A percentile compares a stretch with the other conserved stretches of the same genome.
phyloP scores from a whole-genome alignment of 2,329 filamentous ascomycete species.

The Fusarium sp. region DNA sequence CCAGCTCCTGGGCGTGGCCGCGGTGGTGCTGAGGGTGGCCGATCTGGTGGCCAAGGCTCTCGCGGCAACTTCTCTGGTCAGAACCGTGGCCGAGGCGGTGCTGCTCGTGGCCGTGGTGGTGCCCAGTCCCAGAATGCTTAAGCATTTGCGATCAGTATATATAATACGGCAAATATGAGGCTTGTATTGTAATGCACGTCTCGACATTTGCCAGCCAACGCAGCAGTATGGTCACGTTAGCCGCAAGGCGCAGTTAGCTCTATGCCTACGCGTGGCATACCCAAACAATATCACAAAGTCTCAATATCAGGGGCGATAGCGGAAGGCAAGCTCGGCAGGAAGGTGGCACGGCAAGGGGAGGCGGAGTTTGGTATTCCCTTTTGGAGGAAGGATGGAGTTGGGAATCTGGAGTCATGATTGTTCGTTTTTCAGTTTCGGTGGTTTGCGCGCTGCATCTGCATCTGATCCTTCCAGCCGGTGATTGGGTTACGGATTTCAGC shows the following conservation, averaged over 20 bases:
- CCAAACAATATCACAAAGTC: slow-evolving; percentile 4
- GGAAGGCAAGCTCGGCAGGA: slow-evolving; percentile 15
- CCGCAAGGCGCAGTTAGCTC: neutral
- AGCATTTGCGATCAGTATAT: slow-evolving; percentile 18
- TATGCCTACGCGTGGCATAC: slow-evolving; percentile 13
- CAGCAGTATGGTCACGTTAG: neutral
- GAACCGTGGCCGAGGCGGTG: slow-evolving; percentile 74
- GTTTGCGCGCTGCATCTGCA: slow-evolving; percentile 50
- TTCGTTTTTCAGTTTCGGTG: slow-evolving; percentile 50
- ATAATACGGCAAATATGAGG: slow-evolving; percentile 19
- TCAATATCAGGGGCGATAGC: slow-evolving; percentile 4
- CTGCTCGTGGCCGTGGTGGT: slow-evolving; percentile 73
- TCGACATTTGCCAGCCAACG: slow-evolving; percentile 3
- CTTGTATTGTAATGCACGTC: slow-evolving; percentile 8
- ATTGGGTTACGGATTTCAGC: slow-evolving; percentile 47
- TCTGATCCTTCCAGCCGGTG: slow-evolving; percentile 47
- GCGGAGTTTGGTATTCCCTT: slow-evolving; percentile 49
- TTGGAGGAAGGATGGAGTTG: slow-evolving; percentile 49
- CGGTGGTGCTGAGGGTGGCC: slow-evolving; percentile 71
- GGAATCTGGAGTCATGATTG: slow-evolving; percentile 51
- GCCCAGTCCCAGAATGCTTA: slow-evolving; percentile 67
- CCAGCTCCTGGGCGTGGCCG: slow-evolving; percentile 72
- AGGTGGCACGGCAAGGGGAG: slow-evolving; percentile 33
- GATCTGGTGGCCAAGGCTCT: slow-evolving; percentile 71
- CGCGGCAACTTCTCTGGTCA: slow-evolving; percentile 78